These are phyloP conservation scores for Tricholoma hemisulphureum DNA, from an alignment of 768 basidiomycete genomes.

Conservation along the genomic window DNA sequence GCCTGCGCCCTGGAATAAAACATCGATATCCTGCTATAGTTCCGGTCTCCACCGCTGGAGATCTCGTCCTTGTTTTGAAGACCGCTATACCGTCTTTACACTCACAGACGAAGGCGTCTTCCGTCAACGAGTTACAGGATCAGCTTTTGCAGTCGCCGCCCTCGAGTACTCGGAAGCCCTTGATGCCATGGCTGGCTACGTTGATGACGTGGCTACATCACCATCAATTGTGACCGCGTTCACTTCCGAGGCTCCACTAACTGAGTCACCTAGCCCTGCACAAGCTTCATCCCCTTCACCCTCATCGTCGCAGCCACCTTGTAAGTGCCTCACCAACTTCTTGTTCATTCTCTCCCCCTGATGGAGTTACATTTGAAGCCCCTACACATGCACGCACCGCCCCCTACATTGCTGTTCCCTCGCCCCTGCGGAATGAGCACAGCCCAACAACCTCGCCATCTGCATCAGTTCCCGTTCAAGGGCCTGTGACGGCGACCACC, in stretches of 20 bases:
- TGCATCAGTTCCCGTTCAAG: slow-evolving; percentile 9
- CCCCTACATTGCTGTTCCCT: slow-evolving; percentile 44
- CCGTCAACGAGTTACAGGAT: slow-evolving; percentile 44
- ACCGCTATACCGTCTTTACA: slow-evolving; percentile 58
- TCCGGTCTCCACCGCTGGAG: slow-evolving; percentile 68
- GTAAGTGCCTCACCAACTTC: slow-evolving; percentile 12
- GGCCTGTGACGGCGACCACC: slow-evolving; percentile 6
- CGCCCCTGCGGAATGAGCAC: slow-evolving; percentile 47
- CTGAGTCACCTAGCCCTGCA: slow-evolving; percentile 5
- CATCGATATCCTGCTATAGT: slow-evolving; percentile 41
- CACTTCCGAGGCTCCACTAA: slow-evolving; percentile 10
- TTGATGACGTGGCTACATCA: slow-evolving; percentile 29
- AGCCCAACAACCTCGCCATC: slow-evolving; percentile 16
- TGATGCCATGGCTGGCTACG: slow-evolving; percentile 57
- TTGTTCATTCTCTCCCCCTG: slow-evolving; percentile 1
- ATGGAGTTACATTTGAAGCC: slow-evolving; percentile 17
- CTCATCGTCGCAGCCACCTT: slow-evolving; percentile 11
- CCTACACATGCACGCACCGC: slow-evolving; percentile 26
- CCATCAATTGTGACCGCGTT: slow-evolving; percentile 10
- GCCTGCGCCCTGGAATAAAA: slow-evolving; percentile 30
- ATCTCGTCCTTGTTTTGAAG: slow-evolving; percentile 74
- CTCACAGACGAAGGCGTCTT: slow-evolving; percentile 37
- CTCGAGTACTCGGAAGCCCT: slow-evolving; percentile 70
- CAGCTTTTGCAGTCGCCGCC: slow-evolving; percentile 60
- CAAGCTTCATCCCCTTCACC: slow-evolving; percentile 5